Base-by-base conservation (phyloP, 106 monocot genomes). In the Narthecium ossifragum region DNA sequence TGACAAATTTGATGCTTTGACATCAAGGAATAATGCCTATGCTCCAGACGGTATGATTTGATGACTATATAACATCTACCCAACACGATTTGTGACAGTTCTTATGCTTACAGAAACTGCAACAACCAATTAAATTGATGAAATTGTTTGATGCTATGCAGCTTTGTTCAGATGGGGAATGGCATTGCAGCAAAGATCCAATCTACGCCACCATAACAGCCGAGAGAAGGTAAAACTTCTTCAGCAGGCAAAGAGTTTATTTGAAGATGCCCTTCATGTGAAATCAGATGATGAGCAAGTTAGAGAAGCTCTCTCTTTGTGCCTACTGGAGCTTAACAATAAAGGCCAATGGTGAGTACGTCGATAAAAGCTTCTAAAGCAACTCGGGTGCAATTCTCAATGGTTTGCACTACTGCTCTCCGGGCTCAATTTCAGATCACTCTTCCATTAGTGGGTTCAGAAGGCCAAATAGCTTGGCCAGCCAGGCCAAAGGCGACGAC, bases 161-260 rank as follows among this genome's bases (percentile, higher is more conserved):
- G 96, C 96, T 73, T 64, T 96, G 58, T 90, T 76, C 52, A 78
- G 86, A 51, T 96, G 96, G 96, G 96, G 90, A 43, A 37, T 80
- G 20, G 71, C 70, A 65, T 53, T 96, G 67, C 82, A 78, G 70
- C 70, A 81, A 17, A 69, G 96, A 34, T 86, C 96, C 46, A 51
- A 71, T 27, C 65, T 96, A 34, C 72, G 76, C 5, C 70, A 47
- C 12, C 58, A 27, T n/a, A 72, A 76, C 45, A 78, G 72, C 59
- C 77, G 57, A 61, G 80, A 86, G 66, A 90, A 84, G 73, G 28
- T 73, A 31, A 78, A 73, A 60, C 80, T 96, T 47, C 62, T 96
- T 59, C 73, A 83, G 43, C 96, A 96, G 53, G 86, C 96, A 10
- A 96, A 86, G 68, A 76, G 77, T 58, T 57, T 96, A 15, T 96